These are phyloP conservation scores for Proliferodiscus dingleyae DNA, from an alignment of 2,329 filamentous ascomycete genomes.

Conservation along the genomic window DNA sequence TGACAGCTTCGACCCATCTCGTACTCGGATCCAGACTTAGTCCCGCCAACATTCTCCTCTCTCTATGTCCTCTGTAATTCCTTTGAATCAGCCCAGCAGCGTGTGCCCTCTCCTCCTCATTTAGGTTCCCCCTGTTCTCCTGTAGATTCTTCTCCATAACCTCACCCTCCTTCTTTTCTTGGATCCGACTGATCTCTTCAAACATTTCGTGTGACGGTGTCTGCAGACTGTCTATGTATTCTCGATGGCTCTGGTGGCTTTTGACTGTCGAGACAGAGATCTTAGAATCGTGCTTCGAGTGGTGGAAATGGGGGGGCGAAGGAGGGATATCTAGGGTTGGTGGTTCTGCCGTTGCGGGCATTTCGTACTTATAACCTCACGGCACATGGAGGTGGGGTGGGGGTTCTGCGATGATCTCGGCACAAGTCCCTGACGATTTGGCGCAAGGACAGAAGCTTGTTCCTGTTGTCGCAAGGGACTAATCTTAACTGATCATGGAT, in stretches of 20 bases:
- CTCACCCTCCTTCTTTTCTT: slow-evolving; percentile 35
- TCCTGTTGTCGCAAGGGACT: too few species aligned
- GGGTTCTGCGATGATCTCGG: too few species aligned
- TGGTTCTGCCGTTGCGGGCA: not conserved
- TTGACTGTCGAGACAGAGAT: slow-evolving; percentile 16
- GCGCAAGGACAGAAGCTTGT: too few species aligned
- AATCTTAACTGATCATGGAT: too few species aligned
- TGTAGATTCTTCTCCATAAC: slow-evolving; percentile 19
- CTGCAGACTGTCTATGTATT: slow-evolving; percentile 28
- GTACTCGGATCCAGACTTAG: slow-evolving; percentile 46
- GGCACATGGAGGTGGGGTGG: not conserved
- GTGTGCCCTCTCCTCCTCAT: slow-evolving; percentile 39
- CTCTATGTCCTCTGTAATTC: slow-evolving; percentile 72
- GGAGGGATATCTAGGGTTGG: not conserved
- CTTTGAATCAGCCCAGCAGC: slow-evolving; percentile 60
- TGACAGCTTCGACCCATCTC: slow-evolving; percentile 40
- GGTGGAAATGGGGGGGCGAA: not conserved
- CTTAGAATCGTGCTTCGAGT: slow-evolving; percentile 15
- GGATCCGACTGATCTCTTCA: slow-evolving; percentile 43
- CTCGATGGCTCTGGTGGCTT: slow-evolving; percentile 27
- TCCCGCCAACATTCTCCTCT: slow-evolving; percentile 65
- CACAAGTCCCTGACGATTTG: too few species aligned
- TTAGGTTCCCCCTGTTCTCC: slow-evolving; percentile 15
- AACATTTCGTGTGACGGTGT: slow-evolving; percentile 36
- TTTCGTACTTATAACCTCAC: not conserved